Evolutionary conservation across 768 basidiomycete species (phyloP).

Genomic region (Trametopsis cervina): DNA sequence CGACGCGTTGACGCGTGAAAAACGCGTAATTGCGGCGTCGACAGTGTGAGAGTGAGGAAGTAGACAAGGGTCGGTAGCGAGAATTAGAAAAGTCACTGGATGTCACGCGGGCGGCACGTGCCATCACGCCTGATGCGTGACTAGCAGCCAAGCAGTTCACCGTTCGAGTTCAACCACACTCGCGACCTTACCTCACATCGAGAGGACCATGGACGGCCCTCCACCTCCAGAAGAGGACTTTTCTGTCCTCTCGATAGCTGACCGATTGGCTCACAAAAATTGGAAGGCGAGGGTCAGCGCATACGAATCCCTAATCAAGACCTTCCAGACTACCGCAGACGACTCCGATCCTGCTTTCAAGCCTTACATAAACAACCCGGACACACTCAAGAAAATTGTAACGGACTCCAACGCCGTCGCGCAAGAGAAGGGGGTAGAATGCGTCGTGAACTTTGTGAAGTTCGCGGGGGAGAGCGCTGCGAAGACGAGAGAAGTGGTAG

Average conservation of each 20-base stretch:
- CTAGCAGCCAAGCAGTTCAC: not conserved
- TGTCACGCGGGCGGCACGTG: conserved; percentile 6
- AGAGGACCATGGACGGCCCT: conserved; percentile 71
- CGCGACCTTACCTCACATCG: conserved; percentile 3
- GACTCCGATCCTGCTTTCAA: conserved; percentile 93
- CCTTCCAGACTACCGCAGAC: conserved; percentile 82
- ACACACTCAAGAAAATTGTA: conserved; percentile 79
- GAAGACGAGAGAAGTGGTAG: conserved; percentile 69
- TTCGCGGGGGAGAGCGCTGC: conserved; percentile 87
- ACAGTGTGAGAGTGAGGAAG: too few species aligned
- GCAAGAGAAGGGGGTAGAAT: conserved; percentile 96
- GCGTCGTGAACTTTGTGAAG: conserved; percentile 77
- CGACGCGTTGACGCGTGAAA: too few species aligned
- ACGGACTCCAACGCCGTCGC: conserved; percentile 94
- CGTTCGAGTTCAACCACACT: conserved; percentile 1
- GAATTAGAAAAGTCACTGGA: too few species aligned
- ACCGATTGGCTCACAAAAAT: conserved; percentile 89
- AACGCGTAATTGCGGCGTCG: too few species aligned
- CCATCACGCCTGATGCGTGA: conserved; percentile 1
- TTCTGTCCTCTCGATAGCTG: conserved; percentile 64
- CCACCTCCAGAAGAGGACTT: conserved; percentile 95
- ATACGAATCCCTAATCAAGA: conserved; percentile 82
- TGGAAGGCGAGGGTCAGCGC: conserved; percentile 98
- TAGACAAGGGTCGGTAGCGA: too few species aligned
- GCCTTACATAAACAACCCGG: conserved; percentile 73